Evolutionary conservation across 208 protist genomes (phyloP).

Genomic region (Angomonas desouzai): DNA sequence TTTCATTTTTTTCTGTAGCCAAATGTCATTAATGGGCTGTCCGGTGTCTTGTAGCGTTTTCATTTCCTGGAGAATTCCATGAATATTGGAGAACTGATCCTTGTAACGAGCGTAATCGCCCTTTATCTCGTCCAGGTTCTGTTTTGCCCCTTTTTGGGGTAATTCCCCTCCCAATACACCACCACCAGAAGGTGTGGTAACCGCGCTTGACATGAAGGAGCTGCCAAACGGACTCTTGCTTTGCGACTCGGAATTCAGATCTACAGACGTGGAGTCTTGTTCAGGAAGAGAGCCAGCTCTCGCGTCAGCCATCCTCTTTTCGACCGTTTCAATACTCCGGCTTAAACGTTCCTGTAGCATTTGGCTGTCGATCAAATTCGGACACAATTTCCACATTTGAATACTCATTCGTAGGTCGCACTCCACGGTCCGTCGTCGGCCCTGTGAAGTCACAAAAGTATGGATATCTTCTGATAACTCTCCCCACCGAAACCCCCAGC

Average conservation of each 20-base stretch:
- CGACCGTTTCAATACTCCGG: conserved; percentile 31
- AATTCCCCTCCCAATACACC: conserved; percentile 35
- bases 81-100: conserved; percentile 71
- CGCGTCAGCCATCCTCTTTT: conserved; percentile 24
- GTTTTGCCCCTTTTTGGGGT: conserved; percentile 18
- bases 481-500: conserved; percentile 85
- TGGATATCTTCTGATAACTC: conserved; percentile 47
- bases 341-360: conserved; percentile 71
- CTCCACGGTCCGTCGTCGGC: conserved; percentile 34
- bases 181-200: conserved; percentile 14
- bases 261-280: no score
- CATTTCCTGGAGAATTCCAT: conserved; percentile 77
- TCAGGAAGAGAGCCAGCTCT: no score
- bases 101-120: conserved; percentile 66
- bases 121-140: conserved; percentile 31
- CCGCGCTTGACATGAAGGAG: conserved; percentile 17
- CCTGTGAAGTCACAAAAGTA: conserved; percentile 34
- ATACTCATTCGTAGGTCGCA: conserved; percentile 77
- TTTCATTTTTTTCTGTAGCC: conserved; percentile 67
- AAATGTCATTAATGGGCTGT: conserved; percentile 73
- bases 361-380: conserved; percentile 59
- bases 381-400: conserved; percentile 75
- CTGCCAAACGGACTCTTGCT: background rate
- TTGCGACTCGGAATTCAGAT: no score
- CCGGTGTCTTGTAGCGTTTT: conserved; percentile 62